A percentile compares a stretch with the other conserved stretches of the same genome.
phyloP scores from a whole-genome alignment of 805 yeast species.

The Saccharomyces eubayanus region DNA sequence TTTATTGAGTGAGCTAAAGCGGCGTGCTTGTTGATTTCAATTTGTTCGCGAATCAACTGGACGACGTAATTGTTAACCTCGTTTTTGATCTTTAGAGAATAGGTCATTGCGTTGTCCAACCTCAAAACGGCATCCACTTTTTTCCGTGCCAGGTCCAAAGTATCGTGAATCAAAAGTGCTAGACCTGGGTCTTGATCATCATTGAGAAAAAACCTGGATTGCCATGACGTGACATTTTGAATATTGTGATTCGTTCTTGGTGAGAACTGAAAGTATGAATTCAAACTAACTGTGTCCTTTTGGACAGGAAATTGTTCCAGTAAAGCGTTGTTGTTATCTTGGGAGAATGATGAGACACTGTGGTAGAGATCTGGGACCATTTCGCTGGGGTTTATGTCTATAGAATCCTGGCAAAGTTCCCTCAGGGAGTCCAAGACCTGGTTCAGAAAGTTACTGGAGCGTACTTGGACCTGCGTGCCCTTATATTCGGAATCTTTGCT shows the following conservation, averaged over 20 bases:
- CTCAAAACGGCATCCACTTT: constrained; percentile 66
- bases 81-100: constrained; percentile 63
- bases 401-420: constrained; percentile 67
- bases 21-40: constrained; percentile 31
- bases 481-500: constrained; percentile 42
- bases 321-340: background rate
- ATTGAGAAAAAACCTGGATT: constrained; percentile 16
- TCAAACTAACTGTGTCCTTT: background rate
- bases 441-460: constrained; percentile 8
- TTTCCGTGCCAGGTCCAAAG: constrained; percentile 48
- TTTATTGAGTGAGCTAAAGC: constrained; percentile 10
- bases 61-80: constrained; percentile 71
- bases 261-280: constrained; percentile 34
- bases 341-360: background rate
- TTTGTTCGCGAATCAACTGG: constrained; percentile 53
- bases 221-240: constrained; percentile 32
- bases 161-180: constrained; percentile 53
- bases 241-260: constrained; percentile 56
- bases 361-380: constrained; percentile 22
- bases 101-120: constrained; percentile 64
- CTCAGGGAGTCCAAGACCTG: constrained; percentile 20
- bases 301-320: background rate
- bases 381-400: constrained; percentile 66
- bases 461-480: constrained; percentile 35
- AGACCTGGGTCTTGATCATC: constrained; percentile 48